phyloP scores from a whole-genome alignment of 768 basidiomycete species.

The Mycena chlorophos region DNA sequence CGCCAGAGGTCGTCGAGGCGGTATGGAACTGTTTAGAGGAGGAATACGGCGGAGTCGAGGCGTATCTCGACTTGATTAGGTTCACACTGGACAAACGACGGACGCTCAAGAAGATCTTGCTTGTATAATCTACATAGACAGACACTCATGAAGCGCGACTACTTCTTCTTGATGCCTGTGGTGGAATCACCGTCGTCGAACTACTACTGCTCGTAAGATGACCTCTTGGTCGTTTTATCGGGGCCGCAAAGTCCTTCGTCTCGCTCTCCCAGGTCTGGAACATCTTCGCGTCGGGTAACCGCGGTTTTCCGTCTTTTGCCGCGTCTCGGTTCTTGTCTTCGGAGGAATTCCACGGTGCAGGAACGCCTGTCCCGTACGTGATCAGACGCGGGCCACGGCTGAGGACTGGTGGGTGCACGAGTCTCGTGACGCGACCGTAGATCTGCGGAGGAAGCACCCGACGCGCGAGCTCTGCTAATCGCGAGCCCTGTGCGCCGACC shows the following conservation, averaged over 20 bases:
- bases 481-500: conserved; percentile 60
- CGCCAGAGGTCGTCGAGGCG: conserved; percentile 15
- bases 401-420: conserved; percentile 66
- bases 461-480: conserved; percentile 67
- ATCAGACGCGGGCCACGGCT: conserved; percentile 50
- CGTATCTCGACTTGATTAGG: conserved; percentile 20
- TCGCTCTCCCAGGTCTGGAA: conserved; percentile 62
- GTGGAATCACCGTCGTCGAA: not conserved
- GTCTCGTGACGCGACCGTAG: conserved; percentile 57
- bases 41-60: conserved; percentile 21
- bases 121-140: conserved; percentile 5
- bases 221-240: conserved; percentile 23
- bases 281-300: conserved; percentile 52
- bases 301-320: conserved; percentile 31
- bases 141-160: not conserved
- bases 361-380: conserved; percentile 47
- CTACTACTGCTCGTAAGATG: not conserved
- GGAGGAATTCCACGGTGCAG: conserved; percentile 55
- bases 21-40: conserved; percentile 22
- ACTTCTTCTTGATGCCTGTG: not conserved
- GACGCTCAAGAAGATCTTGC: conserved; percentile 13
- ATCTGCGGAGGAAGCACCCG: conserved; percentile 65
- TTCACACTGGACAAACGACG: conserved; percentile 17
- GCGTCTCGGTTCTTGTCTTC: conserved; percentile 33
- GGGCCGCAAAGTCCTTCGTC: conserved; percentile 46